Evolutionary conservation across 2,329 filamentous ascomycete genomes (phyloP), one percentile per base, ranked within the genome.

Genomic region (Phaeoacremonium minimum): DNA sequence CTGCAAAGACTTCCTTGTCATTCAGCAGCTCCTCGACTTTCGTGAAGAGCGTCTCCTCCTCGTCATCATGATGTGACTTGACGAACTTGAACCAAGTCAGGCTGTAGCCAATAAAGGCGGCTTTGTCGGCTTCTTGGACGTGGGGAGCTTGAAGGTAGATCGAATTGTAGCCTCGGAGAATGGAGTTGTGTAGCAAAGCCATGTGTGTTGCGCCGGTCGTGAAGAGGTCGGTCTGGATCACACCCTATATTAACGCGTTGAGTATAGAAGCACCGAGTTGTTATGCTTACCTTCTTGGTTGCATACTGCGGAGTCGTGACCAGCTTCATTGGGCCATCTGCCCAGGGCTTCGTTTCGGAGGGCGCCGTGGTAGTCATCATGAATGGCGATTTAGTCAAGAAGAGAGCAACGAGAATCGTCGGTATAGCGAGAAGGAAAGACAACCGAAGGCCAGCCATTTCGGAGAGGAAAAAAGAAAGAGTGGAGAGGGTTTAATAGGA

Each of bases 111-210:
- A 80, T 56, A 46, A 83, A 83, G 51, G 74, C 71, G 32, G 57
- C 51, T 52, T 70, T 70, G 52, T 81, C 75, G n/a, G 55, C 53
- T 3, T 67, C 63, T 8, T 63, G 52, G 29, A 81, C 55, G 46
- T 72, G 61, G 9, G 68, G 66, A 1, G 75, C 76, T 53, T 82
- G 78, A 28, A 72, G 67, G 52, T 75, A 79, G 50, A 83, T 79
- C 48, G 68, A 73, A 56, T 83, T 83, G 63, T 75, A 79, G 36
- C 76, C 75, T 29, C 78, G 74, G 44, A 82, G 71, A 48, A 83
- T 73, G 38, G 71, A 62, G 48, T 83, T 83, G 63, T 83, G 77
- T 33, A 79, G 60, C 35, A 80, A 55, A 4, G 69, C 66, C 77
- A 80, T 82, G 55, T 82, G 73, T 13, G 75, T 77, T 0, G 77